Conservation (phyloP, 768 basidiomycete species). For the Podaxis sp. region DNA sequence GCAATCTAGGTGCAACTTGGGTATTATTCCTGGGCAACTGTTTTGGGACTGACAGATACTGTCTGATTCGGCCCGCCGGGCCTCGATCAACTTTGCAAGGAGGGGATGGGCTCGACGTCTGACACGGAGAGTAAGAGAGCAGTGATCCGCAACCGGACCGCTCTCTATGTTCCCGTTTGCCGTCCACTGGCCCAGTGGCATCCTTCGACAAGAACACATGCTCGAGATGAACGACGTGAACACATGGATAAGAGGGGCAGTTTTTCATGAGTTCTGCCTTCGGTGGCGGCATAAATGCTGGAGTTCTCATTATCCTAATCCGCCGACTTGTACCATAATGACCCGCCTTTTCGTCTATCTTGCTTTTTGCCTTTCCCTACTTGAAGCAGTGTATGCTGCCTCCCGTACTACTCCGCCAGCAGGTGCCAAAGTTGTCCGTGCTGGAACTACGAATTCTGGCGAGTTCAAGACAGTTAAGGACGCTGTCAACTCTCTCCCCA, state of each 20-base stretch:
- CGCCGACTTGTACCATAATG: not conserved
- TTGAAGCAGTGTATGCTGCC: slow-evolving; percentile 24
- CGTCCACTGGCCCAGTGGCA: slow-evolving; percentile 1
- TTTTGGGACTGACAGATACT: not conserved
- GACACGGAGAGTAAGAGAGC: not conserved
- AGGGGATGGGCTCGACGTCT: not conserved
- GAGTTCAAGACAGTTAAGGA: slow-evolving; percentile 40
- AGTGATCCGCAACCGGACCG: slow-evolving; percentile 8
- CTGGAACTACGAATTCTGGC: slow-evolving; percentile 36
- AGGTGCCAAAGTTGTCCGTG: slow-evolving; percentile 42
- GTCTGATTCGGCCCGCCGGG: not conserved
- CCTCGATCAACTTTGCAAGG: no score
- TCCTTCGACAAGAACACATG: not conserved
- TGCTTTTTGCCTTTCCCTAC: not conserved
- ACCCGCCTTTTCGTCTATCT: not conserved
- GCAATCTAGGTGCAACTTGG: no score
- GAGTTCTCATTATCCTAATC: no score
- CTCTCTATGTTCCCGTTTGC: not conserved
- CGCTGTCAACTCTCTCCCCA: slow-evolving; percentile 42
- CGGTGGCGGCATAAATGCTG: slow-evolving; percentile 3
- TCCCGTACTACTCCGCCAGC: slow-evolving; percentile 42
- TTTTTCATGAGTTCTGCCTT: not conserved
- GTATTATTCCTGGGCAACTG: no score
- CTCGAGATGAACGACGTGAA: not conserved
- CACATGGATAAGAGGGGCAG: not conserved